These are phyloP conservation scores for Diaporthe nobilis DNA, from an alignment of 2,329 filamentous ascomycete species.

Conservation along the genomic window DNA sequence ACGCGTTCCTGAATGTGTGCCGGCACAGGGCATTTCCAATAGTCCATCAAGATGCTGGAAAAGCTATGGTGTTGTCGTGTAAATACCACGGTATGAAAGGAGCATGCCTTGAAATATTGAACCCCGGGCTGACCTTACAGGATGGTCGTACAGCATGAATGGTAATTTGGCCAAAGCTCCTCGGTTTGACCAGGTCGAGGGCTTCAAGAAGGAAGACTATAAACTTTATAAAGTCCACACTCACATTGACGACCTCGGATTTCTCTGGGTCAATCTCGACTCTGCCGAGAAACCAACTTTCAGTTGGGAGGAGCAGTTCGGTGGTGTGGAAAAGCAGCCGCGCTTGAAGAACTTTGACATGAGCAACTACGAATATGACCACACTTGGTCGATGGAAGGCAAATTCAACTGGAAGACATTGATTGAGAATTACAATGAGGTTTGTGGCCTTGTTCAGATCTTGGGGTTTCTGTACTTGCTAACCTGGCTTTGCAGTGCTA, in stretches of 20 bases:
- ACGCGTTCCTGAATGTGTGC: constrained; percentile 60
- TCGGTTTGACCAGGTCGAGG: constrained; percentile 53
- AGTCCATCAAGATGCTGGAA: constrained; percentile 53
- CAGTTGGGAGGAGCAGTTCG: constrained; percentile 59
- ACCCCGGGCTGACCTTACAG: background rate
- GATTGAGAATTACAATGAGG: constrained; percentile 63
- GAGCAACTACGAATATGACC: constrained; percentile 47
- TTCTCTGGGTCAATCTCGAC: constrained; percentile 67
- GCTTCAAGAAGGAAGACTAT: constrained; percentile 57
- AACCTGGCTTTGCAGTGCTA: constrained; percentile 50
- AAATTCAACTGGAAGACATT: constrained; percentile 57
- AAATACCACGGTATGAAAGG: constrained; percentile 55
- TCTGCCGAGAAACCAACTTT: constrained; percentile 52
- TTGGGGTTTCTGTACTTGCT: background rate
- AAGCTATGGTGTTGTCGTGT: constrained; percentile 55
- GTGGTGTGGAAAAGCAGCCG: constrained; percentile 46
- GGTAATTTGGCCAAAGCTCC: constrained; percentile 56
- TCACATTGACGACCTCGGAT: constrained; percentile 59
- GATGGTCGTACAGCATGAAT: constrained; percentile 12
- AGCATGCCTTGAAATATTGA: background rate
- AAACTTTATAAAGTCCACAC: constrained; percentile 63
- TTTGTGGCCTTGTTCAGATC: background rate
- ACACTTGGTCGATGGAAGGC: constrained; percentile 52
- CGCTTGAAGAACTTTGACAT: constrained; percentile 46
- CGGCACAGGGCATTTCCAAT: constrained; percentile 60